These are phyloP conservation scores for Ceratocystis destructans DNA, from an alignment of 2,329 filamentous ascomycete genomes.

Conservation along the genomic window DNA sequence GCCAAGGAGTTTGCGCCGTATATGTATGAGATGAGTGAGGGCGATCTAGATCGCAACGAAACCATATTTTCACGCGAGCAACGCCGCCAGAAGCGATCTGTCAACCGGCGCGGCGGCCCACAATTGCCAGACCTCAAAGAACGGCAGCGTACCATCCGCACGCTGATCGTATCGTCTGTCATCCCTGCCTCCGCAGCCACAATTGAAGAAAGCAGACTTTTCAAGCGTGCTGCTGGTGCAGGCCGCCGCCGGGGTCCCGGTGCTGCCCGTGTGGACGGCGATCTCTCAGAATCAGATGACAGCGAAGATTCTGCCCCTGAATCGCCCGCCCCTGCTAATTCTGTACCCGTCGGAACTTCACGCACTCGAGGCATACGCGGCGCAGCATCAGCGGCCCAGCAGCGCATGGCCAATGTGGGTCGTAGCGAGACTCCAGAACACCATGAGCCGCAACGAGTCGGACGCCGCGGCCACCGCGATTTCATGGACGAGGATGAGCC, in stretches of 20 bases:
- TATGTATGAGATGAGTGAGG: constrained; percentile 84
- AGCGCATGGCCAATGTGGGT: constrained; percentile 67
- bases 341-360: constrained; percentile 55
- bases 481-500: constrained; percentile 69
- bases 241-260: constrained; percentile 33
- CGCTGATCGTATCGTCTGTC: constrained; percentile 80
- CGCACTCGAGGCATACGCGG: constrained; percentile 80
- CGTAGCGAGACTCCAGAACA: constrained; percentile 86
- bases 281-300: constrained; percentile 76
- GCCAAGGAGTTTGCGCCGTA: constrained; percentile 91
- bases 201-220: constrained; percentile 74
- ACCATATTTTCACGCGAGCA: constrained; percentile 89
- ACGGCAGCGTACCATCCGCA: constrained; percentile 81
- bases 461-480: constrained; percentile 46
- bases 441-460: constrained; percentile 54
- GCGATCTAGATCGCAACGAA: constrained; percentile 79
- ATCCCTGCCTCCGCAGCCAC: constrained; percentile 71
- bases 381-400: constrained; percentile 73
- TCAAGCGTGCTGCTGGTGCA: constrained; percentile 57
- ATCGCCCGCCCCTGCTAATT: constrained; percentile 59
- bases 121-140: constrained; percentile 94
- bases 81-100: constrained; percentile 83
- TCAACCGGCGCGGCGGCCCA: constrained; percentile 84
- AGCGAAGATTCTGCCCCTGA: constrained; percentile 79
- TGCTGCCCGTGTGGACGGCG: constrained; percentile 44